Evolutionary conservation across 108 stramenopile genomes (phyloP), one percentile per base, ranked within the genome.

Genomic region (Discostella stelligeroides): DNA sequence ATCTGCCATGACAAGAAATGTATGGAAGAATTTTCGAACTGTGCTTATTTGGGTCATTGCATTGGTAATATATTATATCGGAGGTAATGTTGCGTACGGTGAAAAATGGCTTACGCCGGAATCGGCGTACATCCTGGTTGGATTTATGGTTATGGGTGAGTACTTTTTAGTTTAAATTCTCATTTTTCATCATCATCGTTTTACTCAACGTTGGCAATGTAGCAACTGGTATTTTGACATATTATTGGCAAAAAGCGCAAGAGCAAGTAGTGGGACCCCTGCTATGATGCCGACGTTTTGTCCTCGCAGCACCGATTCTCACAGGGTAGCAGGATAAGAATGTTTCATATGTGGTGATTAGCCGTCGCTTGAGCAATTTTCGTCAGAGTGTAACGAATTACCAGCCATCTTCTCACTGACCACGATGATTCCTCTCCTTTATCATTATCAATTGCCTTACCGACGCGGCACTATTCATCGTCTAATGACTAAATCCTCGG

Each of bases 1-100:
- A 20, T 69, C 66, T 20, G 69, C 80, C 43, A 84, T 84, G 83
- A 84, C 83, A 11, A 72, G 83, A 21, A 84, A 84, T 50, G 68
- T 82, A 7, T 84, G 83, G 83, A 80, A 80, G 70, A 82, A 79
- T 48, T 49, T 79, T 3, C 51, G 84, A 39, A 76, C 74, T 11
- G 40, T 75, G 20, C 11, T 75, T 7, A 59, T 85, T 10, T 82
- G 81, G 84, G 61, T 75, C 0, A 30, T 72, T 30, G 72, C 66
- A 20, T 29, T 85, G 40, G 5, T 53, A 1, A 72, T 85, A 10
- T 83, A 40, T 50, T 80, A 83, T 48, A 27, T 78, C 17, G 73
- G 77, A 37, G 21, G 45, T 21, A 50, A 74, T 45, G n/a, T 29
- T 13, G 39, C 30, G 15, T 55, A 80, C 15, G 82, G 82, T 9